Evolutionary conservation across 805 yeast species (phyloP), one percentile per base, ranked within the genome.

Genomic region (Scheffersomyces coipomensis): DNA sequence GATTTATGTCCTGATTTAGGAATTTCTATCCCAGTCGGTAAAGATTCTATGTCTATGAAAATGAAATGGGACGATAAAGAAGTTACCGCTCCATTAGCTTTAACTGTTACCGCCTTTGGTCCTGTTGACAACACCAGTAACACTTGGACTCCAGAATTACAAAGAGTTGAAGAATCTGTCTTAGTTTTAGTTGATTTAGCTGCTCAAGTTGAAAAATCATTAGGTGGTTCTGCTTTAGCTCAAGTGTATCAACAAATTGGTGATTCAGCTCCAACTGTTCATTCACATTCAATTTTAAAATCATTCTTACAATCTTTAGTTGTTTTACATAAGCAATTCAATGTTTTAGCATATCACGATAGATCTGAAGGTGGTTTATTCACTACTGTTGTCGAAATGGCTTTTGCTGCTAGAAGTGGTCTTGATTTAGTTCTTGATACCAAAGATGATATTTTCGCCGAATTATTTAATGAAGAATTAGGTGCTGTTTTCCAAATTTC

Each of bases 41-140:
- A 93, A 69, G 99, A 93, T 64, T 89, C 97, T 25, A 89, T 93
- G 97, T 89, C 98, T 17, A 91, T 93, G 99, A 88, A 89, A 71
- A 93, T 93, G 98, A 83, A 85, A 56, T 93, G 99, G 99, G 87
- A 76, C 35, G 79, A 81, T 48, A 87, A 84, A 54, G 96, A 88
- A 64, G 98, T 93, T 31, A 82, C 93, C 45, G 88, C 97, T n/a
- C 99, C 99, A 34, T 71, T 93, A 58, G 85, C 97, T 10, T 78
- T 91, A 53, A 85, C 87, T 34, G 76, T 91, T 51, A 90, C 99
- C 17, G 93, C 98, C 0, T 93, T 91, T 61, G 87, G 85, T 43
- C 88, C 96, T 25, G 97, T 93, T 35, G 68, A 68, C 33, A 75
- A 90, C 60, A 90, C 97, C 23, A 76, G 88, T 26, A 81, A 77